These are phyloP conservation scores for Paramecium octaurelia DNA, from an alignment of 73 alveolate species.

Conservation along the genomic window DNA sequence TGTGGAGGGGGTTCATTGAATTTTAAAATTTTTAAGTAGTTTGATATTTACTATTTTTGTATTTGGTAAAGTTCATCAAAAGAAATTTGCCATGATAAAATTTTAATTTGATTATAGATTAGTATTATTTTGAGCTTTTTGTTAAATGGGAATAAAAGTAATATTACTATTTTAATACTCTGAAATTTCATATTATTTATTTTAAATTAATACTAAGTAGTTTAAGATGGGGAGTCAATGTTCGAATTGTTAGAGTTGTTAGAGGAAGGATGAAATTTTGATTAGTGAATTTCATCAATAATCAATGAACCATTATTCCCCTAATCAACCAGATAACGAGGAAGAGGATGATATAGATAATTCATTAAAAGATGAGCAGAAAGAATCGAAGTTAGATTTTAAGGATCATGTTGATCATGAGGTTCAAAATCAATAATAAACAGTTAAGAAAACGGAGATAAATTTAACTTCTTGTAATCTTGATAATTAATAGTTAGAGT, in stretches of 20 bases:
- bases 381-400: background rate
- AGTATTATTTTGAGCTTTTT: background rate
- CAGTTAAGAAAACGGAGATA: background rate
- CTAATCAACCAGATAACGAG: background rate
- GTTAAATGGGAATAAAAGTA: background rate
- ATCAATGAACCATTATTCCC: slow-evolving; percentile 18
- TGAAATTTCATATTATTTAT: background rate
- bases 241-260: slow-evolving; percentile 22
- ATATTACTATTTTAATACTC: background rate
- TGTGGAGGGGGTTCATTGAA: too few relatives aligned
- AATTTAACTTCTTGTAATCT: background rate
- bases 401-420: background rate
- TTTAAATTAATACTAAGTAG: background rate
- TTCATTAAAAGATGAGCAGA: background rate
- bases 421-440: background rate
- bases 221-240: slow-evolving; percentile 9
- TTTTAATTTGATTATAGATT: background rate
- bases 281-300: background rate
- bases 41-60: too few relatives aligned
- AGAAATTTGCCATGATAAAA: background rate
- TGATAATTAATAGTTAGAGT: background rate
- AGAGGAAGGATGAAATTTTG: background rate
- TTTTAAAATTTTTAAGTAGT: too few relatives aligned
- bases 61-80: background rate
- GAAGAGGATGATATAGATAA: background rate